Evolutionary conservation across 2,329 filamentous ascomycete species (phyloP).

Genomic region (Talaromyces sp.): DNA sequence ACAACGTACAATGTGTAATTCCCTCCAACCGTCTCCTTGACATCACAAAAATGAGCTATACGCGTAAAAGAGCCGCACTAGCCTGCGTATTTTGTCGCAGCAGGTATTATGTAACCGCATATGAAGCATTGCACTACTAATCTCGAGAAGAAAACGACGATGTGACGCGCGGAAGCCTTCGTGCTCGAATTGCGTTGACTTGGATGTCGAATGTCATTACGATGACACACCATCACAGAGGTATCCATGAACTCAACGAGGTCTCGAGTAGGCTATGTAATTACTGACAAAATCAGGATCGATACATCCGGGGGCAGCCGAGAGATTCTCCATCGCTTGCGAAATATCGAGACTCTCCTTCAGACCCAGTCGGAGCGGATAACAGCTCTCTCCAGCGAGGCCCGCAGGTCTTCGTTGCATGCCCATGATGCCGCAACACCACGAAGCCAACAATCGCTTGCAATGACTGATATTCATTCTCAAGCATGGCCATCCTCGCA

Average conservation of each 20-base stretch:
- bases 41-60: not conserved
- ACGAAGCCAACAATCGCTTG: not conserved
- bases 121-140: not conserved
- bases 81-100: not conserved
- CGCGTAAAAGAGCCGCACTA: not conserved
- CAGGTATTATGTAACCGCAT: not conserved
- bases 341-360: conserved; percentile 11
- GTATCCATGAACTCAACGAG: not conserved
- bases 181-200: conserved; percentile 17
- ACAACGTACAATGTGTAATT: not conserved
- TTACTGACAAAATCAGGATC: conserved; percentile 8
- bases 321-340: conserved; percentile 7
- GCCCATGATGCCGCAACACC: not conserved
- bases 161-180: conserved; percentile 20
- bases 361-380: conserved; percentile 13
- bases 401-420: not conserved
- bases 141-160: conserved; percentile 16
- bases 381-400: not conserved
- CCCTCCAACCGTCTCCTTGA: not conserved
- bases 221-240: conserved; percentile 19
- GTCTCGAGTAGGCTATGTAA: no score
- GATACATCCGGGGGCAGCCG: conserved; percentile 3
- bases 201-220: conserved; percentile 20
- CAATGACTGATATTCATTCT: not conserved
- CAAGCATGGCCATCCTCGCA: not conserved